Base-by-base conservation (phyloP, 106 monocot species). In the Dactylorhiza incarnata region DNA sequence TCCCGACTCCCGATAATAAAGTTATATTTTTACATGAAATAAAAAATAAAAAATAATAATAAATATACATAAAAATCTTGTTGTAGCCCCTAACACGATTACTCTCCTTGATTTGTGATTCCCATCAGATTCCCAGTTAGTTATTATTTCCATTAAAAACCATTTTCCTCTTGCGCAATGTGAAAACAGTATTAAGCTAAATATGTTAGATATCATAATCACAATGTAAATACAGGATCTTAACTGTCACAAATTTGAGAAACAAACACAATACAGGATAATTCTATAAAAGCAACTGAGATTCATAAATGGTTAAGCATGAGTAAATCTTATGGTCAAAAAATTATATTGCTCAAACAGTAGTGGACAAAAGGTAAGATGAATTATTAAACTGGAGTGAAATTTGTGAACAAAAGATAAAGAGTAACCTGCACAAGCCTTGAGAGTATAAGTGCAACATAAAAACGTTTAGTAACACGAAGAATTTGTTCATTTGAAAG, bases 361-460 rank as follows among this genome's bases (percentile, higher is more conserved):
- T 7, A 48, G 11, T 49, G 49, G 19, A 72, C 4, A 49, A 72
- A 23, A 76, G 19, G 20, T 8, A 13, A 29, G 54, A n/a, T 75
- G 11, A 48, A 68, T n/a, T 49, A 53, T 20, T 9, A 73, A 59
- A 59, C 17, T 44, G 10, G 12, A 73, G 4, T 49, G n/a, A 54
- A 5, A n/a, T 7, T 37, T 10, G 16, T 5, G 37, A 51, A 43
- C 49, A 5, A 14, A 29, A 29, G 19, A n/a, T 11, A 52, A 50
- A 58, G 46, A 9, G 25, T 80, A 59, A 89, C 99, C 91, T 99
- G 99, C n/a, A 94, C 94, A 79, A 99, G 91, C 80, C 80, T 91
- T 73, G 99, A 86, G 68, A 99, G 77, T 91, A 99, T 99, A 68
- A 99, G 88, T 74, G 94, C 87, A 50, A 99, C 99, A 86, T 83